These are phyloP conservation scores for Spathaspora boniae DNA, from an alignment of 805 yeast genomes.

Conservation along the genomic window DNA sequence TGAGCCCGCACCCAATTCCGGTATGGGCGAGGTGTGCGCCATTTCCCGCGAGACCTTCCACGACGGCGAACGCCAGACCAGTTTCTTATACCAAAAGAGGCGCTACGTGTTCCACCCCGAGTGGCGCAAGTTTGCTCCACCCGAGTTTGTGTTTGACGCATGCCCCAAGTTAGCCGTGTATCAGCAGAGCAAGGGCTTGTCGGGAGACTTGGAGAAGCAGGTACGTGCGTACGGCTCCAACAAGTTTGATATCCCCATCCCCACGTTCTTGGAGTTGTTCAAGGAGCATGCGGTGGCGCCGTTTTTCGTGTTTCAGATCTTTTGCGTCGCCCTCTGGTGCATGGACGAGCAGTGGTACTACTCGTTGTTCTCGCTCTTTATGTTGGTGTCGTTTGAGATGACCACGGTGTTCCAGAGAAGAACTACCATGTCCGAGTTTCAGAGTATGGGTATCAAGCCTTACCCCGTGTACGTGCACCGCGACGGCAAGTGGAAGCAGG, in stretches of 20 bases:
- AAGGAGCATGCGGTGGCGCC: slow-evolving; percentile 99
- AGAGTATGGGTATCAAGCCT: slow-evolving; percentile 96
- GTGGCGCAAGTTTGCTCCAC: slow-evolving; percentile 65
- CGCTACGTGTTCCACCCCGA: slow-evolving; percentile 69
- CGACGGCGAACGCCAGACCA: slow-evolving; percentile 58
- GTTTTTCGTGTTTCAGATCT: slow-evolving; percentile 92
- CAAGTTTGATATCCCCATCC: slow-evolving; percentile 91
- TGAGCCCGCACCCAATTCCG: slow-evolving; percentile 80
- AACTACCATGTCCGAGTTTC: slow-evolving; percentile 90
- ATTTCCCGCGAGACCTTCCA: slow-evolving; percentile 53
- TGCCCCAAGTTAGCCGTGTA: slow-evolving; percentile 53
- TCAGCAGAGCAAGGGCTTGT: slow-evolving; percentile 54
- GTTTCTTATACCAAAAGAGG: slow-evolving; percentile 88
- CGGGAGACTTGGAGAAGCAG: slow-evolving; percentile 47
- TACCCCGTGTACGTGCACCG: slow-evolving; percentile 73
- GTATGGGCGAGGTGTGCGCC: slow-evolving; percentile 74
- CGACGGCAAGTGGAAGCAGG: slow-evolving; percentile 61
- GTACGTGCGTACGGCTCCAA: slow-evolving; percentile 74
- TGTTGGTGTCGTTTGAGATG: slow-evolving; percentile 89
- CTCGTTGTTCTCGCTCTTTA: slow-evolving; percentile 84
- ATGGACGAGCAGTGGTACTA: slow-evolving; percentile 97
- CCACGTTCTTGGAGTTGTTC: slow-evolving; percentile 85
- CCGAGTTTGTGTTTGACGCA: slow-evolving; percentile 67
- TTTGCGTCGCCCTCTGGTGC: slow-evolving; percentile 93
- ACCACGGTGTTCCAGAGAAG: slow-evolving; percentile 95